Base-by-base conservation (phyloP, 352 stramenopile genomes). In the Phytophthora tentaculata region DNA sequence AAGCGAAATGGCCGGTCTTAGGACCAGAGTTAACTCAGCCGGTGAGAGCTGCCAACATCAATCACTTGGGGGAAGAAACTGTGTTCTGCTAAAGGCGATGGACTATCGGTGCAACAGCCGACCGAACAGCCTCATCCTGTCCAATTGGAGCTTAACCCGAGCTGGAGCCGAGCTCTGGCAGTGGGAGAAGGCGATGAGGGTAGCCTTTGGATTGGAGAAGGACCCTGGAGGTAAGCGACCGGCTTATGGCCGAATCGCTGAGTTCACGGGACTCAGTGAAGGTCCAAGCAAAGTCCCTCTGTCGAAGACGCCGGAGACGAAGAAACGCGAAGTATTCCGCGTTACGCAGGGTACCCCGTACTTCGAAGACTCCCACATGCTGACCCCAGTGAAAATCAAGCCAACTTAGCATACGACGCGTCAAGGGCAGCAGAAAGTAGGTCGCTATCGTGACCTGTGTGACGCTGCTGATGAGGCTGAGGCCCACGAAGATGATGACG, bases 1-100 rank as follows among this genome's bases (percentile, higher is more conserved):
- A 60, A 26, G 35, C 53, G 22, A 60, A 50, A 12, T 60, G 37
- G 35, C 14, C 20, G 14, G 23, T 43, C 20, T 10, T 60, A 7
- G 53, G 53, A 0, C 53, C 53, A 1, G 20, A 60, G 37, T 6
- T 60, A 16, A 60, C 37, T 13, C 22, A 60, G 12, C 14, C 53
- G 3, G 22, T 50, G 5, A 49, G 16, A 5, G 48, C 19, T 7
- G 43, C 53, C 19, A 23, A 9, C 35, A 50, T 60, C 5, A 50
- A 37, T 0, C 13, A 48, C 14, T 1, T 49, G n/a, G 43, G 16
- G 17, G 43, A 49, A n/a, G 19, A 28, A 8, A 49, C 43, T 19
- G 19, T 49, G 14, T 12, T 55, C 24, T 44, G 17, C 17, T 43
- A 17, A 45, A 23, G 17, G 41, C 12, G n/a, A n/a, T n/a, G n/a